Evolutionary conservation across 306 rosid species (phyloP).

Genomic region (Begonia peltatifolia): DNA sequence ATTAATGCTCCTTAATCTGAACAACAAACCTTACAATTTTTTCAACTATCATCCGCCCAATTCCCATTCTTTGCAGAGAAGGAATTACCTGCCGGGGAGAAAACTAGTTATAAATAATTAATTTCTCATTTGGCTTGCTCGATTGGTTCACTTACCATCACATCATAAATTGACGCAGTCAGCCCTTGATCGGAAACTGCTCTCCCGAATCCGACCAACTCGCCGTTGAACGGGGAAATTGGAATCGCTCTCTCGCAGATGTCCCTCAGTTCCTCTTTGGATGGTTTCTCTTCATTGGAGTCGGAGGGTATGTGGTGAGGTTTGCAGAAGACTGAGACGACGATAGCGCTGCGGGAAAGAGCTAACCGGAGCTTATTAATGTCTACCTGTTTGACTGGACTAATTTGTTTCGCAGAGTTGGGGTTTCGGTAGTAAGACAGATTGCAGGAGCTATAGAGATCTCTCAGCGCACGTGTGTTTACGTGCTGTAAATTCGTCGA

Average conservation of each 20-base stretch:
- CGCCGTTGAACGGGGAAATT: constrained; percentile 34
- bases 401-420: constrained; percentile 4
- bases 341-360: constrained; percentile 49
- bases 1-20: not conserved
- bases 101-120: no score
- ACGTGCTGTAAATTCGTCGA: constrained; percentile 44
- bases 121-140: not conserved
- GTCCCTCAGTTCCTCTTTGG: constrained; percentile 13
- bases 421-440: constrained; percentile 38
- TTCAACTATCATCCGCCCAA: constrained; percentile 53
- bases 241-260: constrained; percentile 30
- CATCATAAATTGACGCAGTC: constrained; percentile 72
- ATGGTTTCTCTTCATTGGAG: constrained; percentile 1
- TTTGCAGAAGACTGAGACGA: constrained; percentile 70
- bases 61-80: constrained; percentile 61
- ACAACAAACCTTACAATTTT: constrained; percentile 43
- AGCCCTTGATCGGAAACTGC: constrained; percentile 69
- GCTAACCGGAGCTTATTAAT: constrained; percentile 49
- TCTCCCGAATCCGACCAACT: constrained; percentile 71
- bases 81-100: constrained; percentile 43
- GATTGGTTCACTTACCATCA: constrained; percentile 32
- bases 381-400: constrained; percentile 23
- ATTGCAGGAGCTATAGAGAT: constrained; percentile 41
- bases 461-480: constrained; percentile 28
- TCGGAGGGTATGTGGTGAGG: constrained; percentile 5